Conservation (phyloP, 2,329 filamentous ascomycete genomes). For the Phoma herbarum region DNA sequence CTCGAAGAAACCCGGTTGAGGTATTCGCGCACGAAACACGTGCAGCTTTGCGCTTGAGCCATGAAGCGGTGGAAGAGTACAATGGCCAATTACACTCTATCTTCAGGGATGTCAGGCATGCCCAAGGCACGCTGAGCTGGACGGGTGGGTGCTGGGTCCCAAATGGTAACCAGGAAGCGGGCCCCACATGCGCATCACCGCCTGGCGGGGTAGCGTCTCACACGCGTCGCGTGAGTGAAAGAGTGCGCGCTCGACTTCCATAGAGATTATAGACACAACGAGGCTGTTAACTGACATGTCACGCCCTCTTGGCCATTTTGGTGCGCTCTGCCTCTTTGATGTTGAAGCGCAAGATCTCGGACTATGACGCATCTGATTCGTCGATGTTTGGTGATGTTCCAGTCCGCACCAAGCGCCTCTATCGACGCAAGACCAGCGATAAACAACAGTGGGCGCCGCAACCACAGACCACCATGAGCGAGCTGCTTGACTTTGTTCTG, state of each 20-base stretch:
- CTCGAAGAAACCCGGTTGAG: too few relatives aligned
- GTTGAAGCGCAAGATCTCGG: slow-evolving; percentile 38
- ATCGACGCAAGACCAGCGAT: slow-evolving; percentile 30
- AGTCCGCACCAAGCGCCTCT: slow-evolving; percentile 35
- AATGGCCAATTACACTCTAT: too few relatives aligned
- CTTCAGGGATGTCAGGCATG: too few relatives aligned
- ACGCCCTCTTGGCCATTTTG: slow-evolving; percentile 6
- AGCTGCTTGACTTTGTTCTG: slow-evolving; percentile 70
- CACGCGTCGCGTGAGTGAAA: slow-evolving; percentile 24
- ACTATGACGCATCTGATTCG: slow-evolving; percentile 26
- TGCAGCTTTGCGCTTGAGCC: neutral
- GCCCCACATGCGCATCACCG: slow-evolving; percentile 19
- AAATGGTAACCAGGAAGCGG: slow-evolving; percentile 4
- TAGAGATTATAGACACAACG: slow-evolving; percentile 12
- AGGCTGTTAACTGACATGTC: slow-evolving; percentile 14
- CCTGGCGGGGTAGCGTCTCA: slow-evolving; percentile 23
- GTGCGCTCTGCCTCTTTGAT: slow-evolving; percentile 23
- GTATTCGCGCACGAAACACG: too few relatives aligned
- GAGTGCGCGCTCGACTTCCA: slow-evolving; percentile 2
- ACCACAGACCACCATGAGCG: slow-evolving; percentile 62
- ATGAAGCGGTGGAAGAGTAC: too few relatives aligned
- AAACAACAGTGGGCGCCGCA: slow-evolving; percentile 29
- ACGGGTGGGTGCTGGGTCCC: neutral
- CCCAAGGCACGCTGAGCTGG: neutral
- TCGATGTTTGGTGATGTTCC: slow-evolving; percentile 35